Evolutionary conservation across 176 grass and related monocot genomes (phyloP).

Genomic region (sorghum (Sorghum bicolor)): Sorghum_bicolor_NCBIv3 NC_012871.2:70408501-70409000

Average conservation of each 20-base stretch:
- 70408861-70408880: slow-evolving; percentile 22
- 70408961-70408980: slow-evolving; percentile 59
- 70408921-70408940: slow-evolving; percentile 43
- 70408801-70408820: slow-evolving; percentile 46
- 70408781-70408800: slow-evolving; percentile 51
- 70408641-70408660: background rate
- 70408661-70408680: background rate
- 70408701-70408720: slow-evolving; percentile 43
- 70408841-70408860: slow-evolving; percentile 54
- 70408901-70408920: slow-evolving; percentile 34
- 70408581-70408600: background rate
- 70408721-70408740: slow-evolving; percentile 37
- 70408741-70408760: slow-evolving; percentile 32
- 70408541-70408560: no score
- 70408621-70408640: background rate
- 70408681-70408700: slow-evolving; percentile 31
- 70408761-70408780: slow-evolving; percentile 30
- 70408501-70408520: no score
- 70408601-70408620: no score
- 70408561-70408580: background rate
- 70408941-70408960: slow-evolving; percentile 44
- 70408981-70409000: slow-evolving; percentile 44
- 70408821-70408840: slow-evolving; percentile 33
- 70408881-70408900: slow-evolving; percentile 33
- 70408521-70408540: no score